Conservation (phyloP, 2,329 filamentous ascomycete genomes). For the Fusarium oligoseptatum region DNA sequence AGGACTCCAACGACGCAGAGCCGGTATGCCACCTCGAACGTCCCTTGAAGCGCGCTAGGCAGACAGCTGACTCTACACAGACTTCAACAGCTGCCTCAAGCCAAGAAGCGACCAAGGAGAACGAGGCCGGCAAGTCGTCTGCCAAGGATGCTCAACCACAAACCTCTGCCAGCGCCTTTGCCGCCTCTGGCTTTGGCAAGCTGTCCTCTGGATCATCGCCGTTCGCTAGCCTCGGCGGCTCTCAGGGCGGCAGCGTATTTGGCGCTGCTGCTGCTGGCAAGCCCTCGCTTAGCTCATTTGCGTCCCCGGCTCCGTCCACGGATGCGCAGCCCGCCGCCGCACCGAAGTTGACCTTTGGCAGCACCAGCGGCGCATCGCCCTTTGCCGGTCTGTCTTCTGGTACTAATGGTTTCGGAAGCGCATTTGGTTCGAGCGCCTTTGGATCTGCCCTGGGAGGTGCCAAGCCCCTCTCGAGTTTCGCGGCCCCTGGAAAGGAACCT, state of each 20-base stretch:
- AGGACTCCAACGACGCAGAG: conserved; percentile 53
- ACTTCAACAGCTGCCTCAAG: conserved; percentile 33
- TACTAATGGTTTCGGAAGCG: conserved; percentile 64
- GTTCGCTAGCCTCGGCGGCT: conserved; percentile 69
- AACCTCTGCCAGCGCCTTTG: conserved; percentile 74
- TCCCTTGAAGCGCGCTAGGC: not conserved
- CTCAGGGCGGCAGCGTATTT: conserved; percentile 64
- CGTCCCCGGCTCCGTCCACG: conserved; percentile 44
- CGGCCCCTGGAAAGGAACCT: conserved; percentile 66
- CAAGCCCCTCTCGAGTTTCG: conserved; percentile 75
- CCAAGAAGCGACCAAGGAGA: conserved; percentile 39
- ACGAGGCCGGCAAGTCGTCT: conserved; percentile 40
- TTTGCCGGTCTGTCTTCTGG: conserved; percentile 60
- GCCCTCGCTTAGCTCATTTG: conserved; percentile 51
- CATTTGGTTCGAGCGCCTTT: conserved; percentile 56
- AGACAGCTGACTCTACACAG: conserved; percentile 33
- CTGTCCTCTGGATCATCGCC: conserved; percentile 74
- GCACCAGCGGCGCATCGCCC: conserved; percentile 58
- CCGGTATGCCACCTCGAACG: conserved; percentile 48
- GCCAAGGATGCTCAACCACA: conserved; percentile 46
- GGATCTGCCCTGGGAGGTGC: conserved; percentile 55
- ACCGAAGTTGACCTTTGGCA: conserved; percentile 65
- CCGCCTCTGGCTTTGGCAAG: conserved; percentile 76
- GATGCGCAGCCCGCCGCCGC: conserved; percentile 47
- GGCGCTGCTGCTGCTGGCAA: conserved; percentile 56